These are phyloP conservation scores for Kodamaea ohmeri DNA, from an alignment of 1,139 yeast genomes.

Conservation along the genomic window DNA sequence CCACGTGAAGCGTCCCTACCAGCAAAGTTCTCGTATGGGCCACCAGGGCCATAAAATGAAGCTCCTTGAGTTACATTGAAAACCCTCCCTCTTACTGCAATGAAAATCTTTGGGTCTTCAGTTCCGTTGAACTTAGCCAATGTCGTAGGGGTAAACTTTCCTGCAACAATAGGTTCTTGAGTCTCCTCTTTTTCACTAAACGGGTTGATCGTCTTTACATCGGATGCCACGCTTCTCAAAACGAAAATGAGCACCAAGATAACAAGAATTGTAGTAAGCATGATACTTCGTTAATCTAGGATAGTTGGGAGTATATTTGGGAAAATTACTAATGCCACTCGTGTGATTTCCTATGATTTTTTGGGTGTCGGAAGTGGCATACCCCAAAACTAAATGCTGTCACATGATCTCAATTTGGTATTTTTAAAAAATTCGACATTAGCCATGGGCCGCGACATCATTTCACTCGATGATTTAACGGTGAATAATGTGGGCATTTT, in stretches of 20 bases:
- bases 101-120: constrained; percentile 72
- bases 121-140: constrained; percentile 76
- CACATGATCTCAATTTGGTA: constrained; percentile 7
- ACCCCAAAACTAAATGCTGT: constrained; percentile 4
- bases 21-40: constrained; percentile 93
- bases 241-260: constrained; percentile 20
- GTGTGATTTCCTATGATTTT: constrained; percentile 3
- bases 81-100: constrained; percentile 82
- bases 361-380: constrained; percentile 4
- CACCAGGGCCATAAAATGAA: constrained; percentile 92
- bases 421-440: constrained; percentile 2
- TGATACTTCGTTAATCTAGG: constrained; percentile 4
- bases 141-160: constrained; percentile 76
- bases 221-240: constrained; percentile 20
- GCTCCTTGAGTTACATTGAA: constrained; percentile 83
- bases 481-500: constrained; percentile 53
- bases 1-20: constrained; percentile 97
- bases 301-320: not conserved
- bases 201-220: constrained; percentile 21
- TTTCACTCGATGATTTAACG: constrained; percentile 57
- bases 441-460: constrained; percentile 32
- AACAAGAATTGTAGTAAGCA: constrained; percentile 23
- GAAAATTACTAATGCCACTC: constrained; percentile 2
- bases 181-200: constrained; percentile 17
- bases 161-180: constrained; percentile 65